Base-by-base conservation (phyloP, 1,284 basidiomycete genomes). In the Sphagnurus paluster region DNA sequence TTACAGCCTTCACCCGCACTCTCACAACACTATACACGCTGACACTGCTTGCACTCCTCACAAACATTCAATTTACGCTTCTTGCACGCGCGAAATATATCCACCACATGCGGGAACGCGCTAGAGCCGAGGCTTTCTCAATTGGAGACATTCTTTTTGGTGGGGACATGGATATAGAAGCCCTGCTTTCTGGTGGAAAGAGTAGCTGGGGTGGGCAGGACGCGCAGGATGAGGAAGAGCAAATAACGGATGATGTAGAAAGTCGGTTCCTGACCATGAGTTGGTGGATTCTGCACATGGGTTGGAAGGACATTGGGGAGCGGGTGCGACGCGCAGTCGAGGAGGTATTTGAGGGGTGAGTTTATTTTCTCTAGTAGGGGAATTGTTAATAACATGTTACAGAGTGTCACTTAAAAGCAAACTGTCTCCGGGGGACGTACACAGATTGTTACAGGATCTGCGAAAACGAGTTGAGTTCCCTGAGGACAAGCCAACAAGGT, bases 261-360 rank as follows among this genome's bases (percentile, higher is more conserved):
- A 71, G 79, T 51, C 84, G 84, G 59, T 95, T 84, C 60, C 72
- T 96, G 46, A 93, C 90, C 0, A 79, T 94, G 52, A 90, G 83
- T 41, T 96, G 92, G 90, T 95, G 92, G 90, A 75, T 95, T 38
- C 62, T 96, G 44, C 87, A 96, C 58, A 84, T 89, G 3, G 93
- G 93, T 0, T 95, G 93, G 90, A 86, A 87, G 56, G 82, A 87
- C 44, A 76, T 95, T 0, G 82, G 82, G 1, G 82, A 85, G 53
- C 70, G 87, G 17, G 87, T 93, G 1, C 67, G 82, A 52, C 68
- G 76, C 34, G 87, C 82, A 0, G 89, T 93, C 0, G 85, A 92
- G 58, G 85, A 86, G 43, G 85, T 87, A 0, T 87, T 95, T 51
- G 82, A 87, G 48, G 79, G 79, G 90, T 91, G 53, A 54, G 82